Conservation (phyloP, 164 flowering plant species). For the Sextonia rubra region DNA sequence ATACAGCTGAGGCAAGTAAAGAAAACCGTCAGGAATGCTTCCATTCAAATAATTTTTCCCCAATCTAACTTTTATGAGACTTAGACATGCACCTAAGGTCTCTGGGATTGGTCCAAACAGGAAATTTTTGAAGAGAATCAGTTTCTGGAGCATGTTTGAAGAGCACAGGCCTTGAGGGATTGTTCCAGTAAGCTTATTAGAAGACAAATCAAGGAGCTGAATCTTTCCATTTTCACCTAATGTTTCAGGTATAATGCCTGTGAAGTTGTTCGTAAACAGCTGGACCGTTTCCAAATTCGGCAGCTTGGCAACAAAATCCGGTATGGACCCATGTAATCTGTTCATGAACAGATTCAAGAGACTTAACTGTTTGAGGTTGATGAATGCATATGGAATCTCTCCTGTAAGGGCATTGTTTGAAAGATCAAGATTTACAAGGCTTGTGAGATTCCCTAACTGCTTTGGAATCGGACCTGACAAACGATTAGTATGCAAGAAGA, state of each 20-base stretch:
- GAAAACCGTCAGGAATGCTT: constrained; percentile 64
- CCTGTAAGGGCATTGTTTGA: constrained; percentile 80
- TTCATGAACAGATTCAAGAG: constrained; percentile 87
- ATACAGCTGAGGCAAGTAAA: constrained; percentile 72
- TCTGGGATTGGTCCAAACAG: constrained; percentile 86
- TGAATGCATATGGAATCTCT: constrained; percentile 72
- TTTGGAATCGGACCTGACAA: constrained; percentile 70
- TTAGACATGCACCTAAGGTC: constrained; percentile 54
- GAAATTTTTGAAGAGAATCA: constrained; percentile 73
- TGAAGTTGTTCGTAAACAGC: constrained; percentile 93
- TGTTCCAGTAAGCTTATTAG: constrained; percentile 90
- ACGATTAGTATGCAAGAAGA: constrained; percentile 59
- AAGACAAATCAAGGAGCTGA: constrained; percentile 68
- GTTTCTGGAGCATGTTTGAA: constrained; percentile 46
- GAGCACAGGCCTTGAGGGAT: constrained; percentile 65
- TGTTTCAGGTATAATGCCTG: constrained; percentile 64
- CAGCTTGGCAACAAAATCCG: constrained; percentile 68
- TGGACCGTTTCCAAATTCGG: constrained; percentile 51
- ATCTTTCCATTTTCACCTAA: constrained; percentile 71
- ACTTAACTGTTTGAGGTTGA: constrained; percentile 42
- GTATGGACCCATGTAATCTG: constrained; percentile 80
- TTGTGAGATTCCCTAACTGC: constrained; percentile 66
- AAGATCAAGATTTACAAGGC: constrained; percentile 65
- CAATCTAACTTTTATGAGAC: constrained; percentile 70
- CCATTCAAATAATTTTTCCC: constrained; percentile 92